These are phyloP conservation scores for Phytophthora boehmeriae DNA, from an alignment of 352 stramenopile genomes.

Conservation along the genomic window DNA sequence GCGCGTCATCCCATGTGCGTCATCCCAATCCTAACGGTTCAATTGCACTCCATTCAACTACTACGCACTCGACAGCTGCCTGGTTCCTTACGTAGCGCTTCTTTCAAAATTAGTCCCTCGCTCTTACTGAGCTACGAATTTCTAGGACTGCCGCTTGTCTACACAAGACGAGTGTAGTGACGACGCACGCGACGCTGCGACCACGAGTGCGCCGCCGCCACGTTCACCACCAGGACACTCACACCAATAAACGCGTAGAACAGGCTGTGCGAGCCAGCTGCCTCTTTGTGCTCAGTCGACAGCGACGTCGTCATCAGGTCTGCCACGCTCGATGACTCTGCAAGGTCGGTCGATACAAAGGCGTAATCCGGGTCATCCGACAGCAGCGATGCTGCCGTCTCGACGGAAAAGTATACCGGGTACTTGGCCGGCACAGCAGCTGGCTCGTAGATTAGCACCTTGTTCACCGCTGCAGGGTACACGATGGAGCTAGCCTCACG, in stretches of 20 bases:
- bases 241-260: slow-evolving; percentile 48
- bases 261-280: slow-evolving; percentile 25
- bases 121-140: slow-evolving; percentile 7
- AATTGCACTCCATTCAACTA: slow-evolving; percentile 5
- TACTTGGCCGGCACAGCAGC: slow-evolving; percentile 31
- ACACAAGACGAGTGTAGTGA: slow-evolving; percentile 61
- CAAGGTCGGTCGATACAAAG: slow-evolving; percentile 23
- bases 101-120: slow-evolving; percentile 11
- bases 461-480: slow-evolving; percentile 44
- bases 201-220: slow-evolving; percentile 50
- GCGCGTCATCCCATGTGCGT: background rate
- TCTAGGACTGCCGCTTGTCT: slow-evolving; percentile 5
- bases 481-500: slow-evolving; percentile 46
- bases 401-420: slow-evolving; percentile 37
- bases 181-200: slow-evolving; percentile 50
- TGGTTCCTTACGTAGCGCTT: background rate
- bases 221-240: slow-evolving; percentile 42
- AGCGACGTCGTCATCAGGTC: slow-evolving; percentile 36
- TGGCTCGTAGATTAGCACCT: slow-evolving; percentile 39
- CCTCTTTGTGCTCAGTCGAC: slow-evolving; percentile 34
- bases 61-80: background rate
- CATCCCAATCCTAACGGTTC: background rate
- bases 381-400: slow-evolving; percentile 31
- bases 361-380: slow-evolving; percentile 42
- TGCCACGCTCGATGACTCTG: slow-evolving; percentile 4